Evolutionary conservation across 306 rosid genomes (phyloP), one percentile per base, ranked within the genome.

Genomic region (Astragalus glycyphyllos): DNA sequence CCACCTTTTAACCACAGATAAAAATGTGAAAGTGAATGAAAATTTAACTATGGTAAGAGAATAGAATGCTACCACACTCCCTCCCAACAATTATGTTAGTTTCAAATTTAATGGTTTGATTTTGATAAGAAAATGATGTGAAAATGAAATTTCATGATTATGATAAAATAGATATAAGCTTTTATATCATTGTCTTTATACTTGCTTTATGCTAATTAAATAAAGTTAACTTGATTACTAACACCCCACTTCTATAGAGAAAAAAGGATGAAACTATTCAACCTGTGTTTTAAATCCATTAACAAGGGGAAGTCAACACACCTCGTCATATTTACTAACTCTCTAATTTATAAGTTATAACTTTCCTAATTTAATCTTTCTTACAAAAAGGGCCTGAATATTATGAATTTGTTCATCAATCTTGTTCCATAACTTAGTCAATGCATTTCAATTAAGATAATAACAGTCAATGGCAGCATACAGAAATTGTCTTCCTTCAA

Each of bases 271-370:
- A 58, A 68, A 76, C 42, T 58, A 53, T 42, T 65, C 31, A 13
- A 61, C 75, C 31, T 20, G 37, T 69, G 71, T 69, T 59, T 59
- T 76, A 57, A 57, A 40, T 60, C 75, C 76, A 77, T 71, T 51
- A 68, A 12, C 81, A 59, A 61, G 72, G 61, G 67, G 54, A 77
- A 77, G 54, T 61, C 44, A 53, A 50, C 56, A 47, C 48, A 11
- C 38, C 46, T 57, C 56, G 48, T 58, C 62, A 47, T 72, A 65
- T 71, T 45, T 58, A 71, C 20, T 65, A 42, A 46, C 60, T 63
- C 50, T 46, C 29, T 4, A 11, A 26, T 38, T 38, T 41, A 16
- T 61, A 40, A 38, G 1, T 35, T 11, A 68, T 48, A 68, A 60
- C 70, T 41, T 61, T 23, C 45, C 62, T 49, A 16, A 38, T 49